These are phyloP conservation scores for Fusarium bactridioides DNA, from an alignment of 2,329 filamentous ascomycete species.

Conservation along the genomic window DNA sequence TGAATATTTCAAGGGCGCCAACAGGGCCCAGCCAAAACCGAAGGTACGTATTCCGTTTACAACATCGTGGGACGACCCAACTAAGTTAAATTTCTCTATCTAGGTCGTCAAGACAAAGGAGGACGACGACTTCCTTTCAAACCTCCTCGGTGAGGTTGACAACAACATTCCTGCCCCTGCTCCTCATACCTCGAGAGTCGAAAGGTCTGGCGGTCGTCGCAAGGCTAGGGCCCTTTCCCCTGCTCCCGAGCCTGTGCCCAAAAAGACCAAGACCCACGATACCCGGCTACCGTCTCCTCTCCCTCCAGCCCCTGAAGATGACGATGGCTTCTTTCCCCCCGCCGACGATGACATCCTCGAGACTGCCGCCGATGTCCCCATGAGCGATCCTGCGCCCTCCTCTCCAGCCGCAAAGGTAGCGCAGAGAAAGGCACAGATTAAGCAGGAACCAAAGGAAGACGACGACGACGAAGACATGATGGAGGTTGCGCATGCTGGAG, in stretches of 20 bases:
- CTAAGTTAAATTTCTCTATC: slow-evolving; percentile 25
- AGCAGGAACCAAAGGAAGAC: slow-evolving; percentile 64
- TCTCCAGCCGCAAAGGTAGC: slow-evolving; percentile 85
- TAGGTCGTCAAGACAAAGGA: slow-evolving; percentile 82
- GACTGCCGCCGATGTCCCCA: slow-evolving; percentile 63
- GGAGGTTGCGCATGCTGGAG: slow-evolving; percentile 82
- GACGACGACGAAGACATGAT: slow-evolving; percentile 84
- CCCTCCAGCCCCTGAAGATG: slow-evolving; percentile 57
- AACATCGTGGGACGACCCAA: neutral
- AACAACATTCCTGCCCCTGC: slow-evolving; percentile 68
- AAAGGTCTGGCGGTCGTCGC: slow-evolving; percentile 78
- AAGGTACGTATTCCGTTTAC: slow-evolving; percentile 67
- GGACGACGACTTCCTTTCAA: slow-evolving; percentile 86
- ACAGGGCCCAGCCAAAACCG: slow-evolving; percentile 73
- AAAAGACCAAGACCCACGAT: slow-evolving; percentile 64
- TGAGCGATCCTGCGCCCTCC: slow-evolving; percentile 86
- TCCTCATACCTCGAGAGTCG: slow-evolving; percentile 65
- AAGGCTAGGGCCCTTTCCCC: slow-evolving; percentile 85
- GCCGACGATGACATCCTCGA: slow-evolving; percentile 67
- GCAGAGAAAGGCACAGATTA: slow-evolving; percentile 70
- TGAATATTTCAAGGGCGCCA: slow-evolving; percentile 87
- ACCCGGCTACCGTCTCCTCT: slow-evolving; percentile 57
- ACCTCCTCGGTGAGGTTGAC: slow-evolving; percentile 88
- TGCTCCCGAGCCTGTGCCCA: slow-evolving; percentile 62
- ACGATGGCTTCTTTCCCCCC: slow-evolving; percentile 58